A percentile compares a stretch with the other conserved stretches of the same genome.
These are phyloP conservation scores for Secale cereale DNA, from an alignment of 176 grass and related monocot species.

Conservation along the genomic window DNA sequence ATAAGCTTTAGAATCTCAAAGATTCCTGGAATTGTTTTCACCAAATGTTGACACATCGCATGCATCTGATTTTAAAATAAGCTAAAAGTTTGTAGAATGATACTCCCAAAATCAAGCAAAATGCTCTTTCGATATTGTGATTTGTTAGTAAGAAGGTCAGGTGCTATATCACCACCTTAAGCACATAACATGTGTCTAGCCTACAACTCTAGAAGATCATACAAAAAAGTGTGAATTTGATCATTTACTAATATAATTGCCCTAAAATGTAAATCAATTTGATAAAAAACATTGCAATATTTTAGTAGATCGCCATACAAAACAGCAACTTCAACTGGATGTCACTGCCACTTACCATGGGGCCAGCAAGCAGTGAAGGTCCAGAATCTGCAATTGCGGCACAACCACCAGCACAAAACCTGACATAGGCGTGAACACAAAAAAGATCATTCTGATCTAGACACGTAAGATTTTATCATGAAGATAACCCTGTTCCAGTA, in stretches of 20 bases:
- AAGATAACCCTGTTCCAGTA: conserved; percentile 15
- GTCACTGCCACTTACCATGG: conserved; percentile 40
- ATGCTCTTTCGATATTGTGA: not conserved
- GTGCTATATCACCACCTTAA: not conserved
- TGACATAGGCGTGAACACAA: not conserved
- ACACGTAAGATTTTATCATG: not conserved
- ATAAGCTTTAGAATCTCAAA: not conserved
- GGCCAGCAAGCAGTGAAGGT: conserved; percentile 87
- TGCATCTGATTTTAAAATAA: not conserved
- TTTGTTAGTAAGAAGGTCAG: not conserved
- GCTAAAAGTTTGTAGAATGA: not conserved
- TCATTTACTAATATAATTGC: not conserved
- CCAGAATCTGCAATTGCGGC: conserved; percentile 71
- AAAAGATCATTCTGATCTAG: conserved; percentile 9
- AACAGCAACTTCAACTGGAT: not conserved
- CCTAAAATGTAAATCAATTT: not conserved
- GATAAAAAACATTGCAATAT: not conserved
- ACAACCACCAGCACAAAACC: conserved; percentile 23
- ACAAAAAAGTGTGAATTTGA: not conserved
- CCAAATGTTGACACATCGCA: not conserved
- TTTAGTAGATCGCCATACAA: not conserved
- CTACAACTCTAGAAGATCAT: not conserved
- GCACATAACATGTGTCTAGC: not conserved
- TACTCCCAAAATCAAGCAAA: too few species aligned
- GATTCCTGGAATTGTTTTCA: not conserved